Evolutionary conservation across 2,329 filamentous ascomycete species (phyloP).

Genomic region (Tolypocladium tundrense): DNA sequence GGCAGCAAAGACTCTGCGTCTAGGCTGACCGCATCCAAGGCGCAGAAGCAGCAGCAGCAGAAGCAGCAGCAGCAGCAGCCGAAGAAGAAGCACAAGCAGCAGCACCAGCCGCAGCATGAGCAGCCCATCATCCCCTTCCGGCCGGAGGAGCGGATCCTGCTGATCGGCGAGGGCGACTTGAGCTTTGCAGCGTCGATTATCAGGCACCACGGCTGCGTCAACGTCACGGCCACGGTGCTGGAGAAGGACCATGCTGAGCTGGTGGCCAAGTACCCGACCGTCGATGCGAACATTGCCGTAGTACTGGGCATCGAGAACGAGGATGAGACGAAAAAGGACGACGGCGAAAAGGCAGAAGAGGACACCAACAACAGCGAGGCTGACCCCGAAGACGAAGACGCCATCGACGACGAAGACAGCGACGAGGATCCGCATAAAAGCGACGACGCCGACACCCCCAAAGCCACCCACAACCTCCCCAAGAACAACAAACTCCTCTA

Average conservation of each 20-base stretch:
- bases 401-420: background rate
- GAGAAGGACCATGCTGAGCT: conserved; percentile 50
- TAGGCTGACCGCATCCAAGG: conserved; percentile 6
- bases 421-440: conserved; percentile 4
- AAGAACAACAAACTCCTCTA: conserved; percentile 23
- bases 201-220: conserved; percentile 52
- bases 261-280: conserved; percentile 65
- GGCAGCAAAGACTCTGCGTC: background rate
- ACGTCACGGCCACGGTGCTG: conserved; percentile 59
- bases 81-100: conserved; percentile 7
- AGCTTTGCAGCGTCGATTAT: conserved; percentile 64
- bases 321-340: background rate
- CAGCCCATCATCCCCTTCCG: conserved; percentile 56
- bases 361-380: conserved; percentile 1
- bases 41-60: background rate
- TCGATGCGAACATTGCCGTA: conserved; percentile 44
- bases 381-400: conserved; percentile 3
- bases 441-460: conserved; percentile 4
- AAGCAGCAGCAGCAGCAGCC: background rate
- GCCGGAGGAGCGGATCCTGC: conserved; percentile 56
- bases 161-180: conserved; percentile 73
- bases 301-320: conserved; percentile 28
- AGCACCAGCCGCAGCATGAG: conserved; percentile 14
- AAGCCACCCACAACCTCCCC: conserved; percentile 2
- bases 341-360: conserved; percentile 7